Evolutionary conservation across 23 red algal genomes (phyloP).

Genomic region (Pyropia yezoensis): DNA sequence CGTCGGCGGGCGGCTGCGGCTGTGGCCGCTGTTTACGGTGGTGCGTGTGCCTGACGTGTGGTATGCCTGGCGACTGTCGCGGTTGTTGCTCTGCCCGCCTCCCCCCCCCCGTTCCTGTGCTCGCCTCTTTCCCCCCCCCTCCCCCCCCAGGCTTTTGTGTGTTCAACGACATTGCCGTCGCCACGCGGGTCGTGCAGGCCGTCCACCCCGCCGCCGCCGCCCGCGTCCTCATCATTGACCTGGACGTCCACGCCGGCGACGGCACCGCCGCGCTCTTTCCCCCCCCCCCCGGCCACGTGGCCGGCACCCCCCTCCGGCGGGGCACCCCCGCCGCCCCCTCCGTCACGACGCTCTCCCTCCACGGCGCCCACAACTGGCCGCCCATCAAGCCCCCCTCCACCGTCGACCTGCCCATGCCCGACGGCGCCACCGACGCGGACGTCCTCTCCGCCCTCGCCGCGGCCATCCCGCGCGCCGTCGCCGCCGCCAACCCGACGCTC

Average conservation of each 20-base stretch:
- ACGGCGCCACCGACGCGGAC: slow-evolving; percentile 25
- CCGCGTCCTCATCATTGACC: slow-evolving; percentile 24
- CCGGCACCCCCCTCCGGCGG: no score
- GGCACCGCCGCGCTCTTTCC: slow-evolving; percentile 20
- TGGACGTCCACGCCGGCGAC: slow-evolving; percentile 35
- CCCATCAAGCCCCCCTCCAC: slow-evolving; percentile 30
- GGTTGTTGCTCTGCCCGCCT: no score
- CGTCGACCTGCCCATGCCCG: slow-evolving; percentile 43
- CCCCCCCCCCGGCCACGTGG: no score
- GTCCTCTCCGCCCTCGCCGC: slow-evolving; percentile 28
- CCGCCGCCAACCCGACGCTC: slow-evolving; percentile 18
- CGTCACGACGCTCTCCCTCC: slow-evolving; percentile 39
- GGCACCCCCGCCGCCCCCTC: not conserved
- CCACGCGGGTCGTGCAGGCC: not conserved
- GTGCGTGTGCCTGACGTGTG: no score
- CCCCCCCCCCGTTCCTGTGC: no score
- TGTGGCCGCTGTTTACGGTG: no score
- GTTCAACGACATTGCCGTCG: slow-evolving; percentile 11
- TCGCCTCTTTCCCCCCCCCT: no score
- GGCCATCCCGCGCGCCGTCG: slow-evolving; percentile 18
- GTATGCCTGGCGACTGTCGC: no score
- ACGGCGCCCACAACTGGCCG: slow-evolving; percentile 40
- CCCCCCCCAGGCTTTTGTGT: not conserved
- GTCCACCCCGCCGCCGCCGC: not conserved
- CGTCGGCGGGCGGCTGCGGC: no score